Evolutionary conservation across 148 eudicot genomes (phyloP), one percentile per base, ranked within the genome.

Genomic region (Euryodendron excelsum): DNA sequence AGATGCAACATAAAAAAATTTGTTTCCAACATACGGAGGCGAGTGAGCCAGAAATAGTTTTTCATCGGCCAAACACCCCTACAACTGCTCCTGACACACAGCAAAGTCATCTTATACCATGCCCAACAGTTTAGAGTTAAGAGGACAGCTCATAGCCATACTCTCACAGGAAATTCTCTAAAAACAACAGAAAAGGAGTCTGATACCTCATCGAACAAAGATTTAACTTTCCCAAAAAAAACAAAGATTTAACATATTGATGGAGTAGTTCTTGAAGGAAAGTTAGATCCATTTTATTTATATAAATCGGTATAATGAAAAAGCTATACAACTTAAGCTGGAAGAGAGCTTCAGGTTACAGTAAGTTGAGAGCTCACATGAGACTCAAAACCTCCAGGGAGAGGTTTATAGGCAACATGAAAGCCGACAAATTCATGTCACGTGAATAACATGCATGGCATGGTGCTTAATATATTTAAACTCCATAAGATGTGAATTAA

Each of bases 181-280:
- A 62, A 28, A 30, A 34, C 18, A 62, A 10, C 13, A 15, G 5
- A 28, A 62, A 62, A 62, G 33, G 0, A 62, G 10, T 62, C 66
- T 62, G 36, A 27, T 76, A 83, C 85, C 85, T 83, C 82, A 41
- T 83, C 36, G 4, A 83, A 27, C 69, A 83, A 63, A 55, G 80
- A 75, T 12, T 55, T 45, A 30, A 79, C 27, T n/a, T n/a, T n/a
- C n/a, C n/a, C n/a, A n/a, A n/a, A n/a, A n/a, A n/a, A n/a, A n/a
- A n/a, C n/a, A n/a, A 63, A 55, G 80, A 75, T 12, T 55, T 45
- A 30, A 79, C 27, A 66, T 76, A 83, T 30, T 74, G 62, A 63
- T 71, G 80, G 27, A 83, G 77, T 59, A 83, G 53, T 27, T 23
- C 80, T 64, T 56, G 56, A 36, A 83, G 77, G 50, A 83, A 76